Conservation (phyloP, 2,329 filamentous ascomycete genomes). For the Emericellopsis cladophorae region DNA sequence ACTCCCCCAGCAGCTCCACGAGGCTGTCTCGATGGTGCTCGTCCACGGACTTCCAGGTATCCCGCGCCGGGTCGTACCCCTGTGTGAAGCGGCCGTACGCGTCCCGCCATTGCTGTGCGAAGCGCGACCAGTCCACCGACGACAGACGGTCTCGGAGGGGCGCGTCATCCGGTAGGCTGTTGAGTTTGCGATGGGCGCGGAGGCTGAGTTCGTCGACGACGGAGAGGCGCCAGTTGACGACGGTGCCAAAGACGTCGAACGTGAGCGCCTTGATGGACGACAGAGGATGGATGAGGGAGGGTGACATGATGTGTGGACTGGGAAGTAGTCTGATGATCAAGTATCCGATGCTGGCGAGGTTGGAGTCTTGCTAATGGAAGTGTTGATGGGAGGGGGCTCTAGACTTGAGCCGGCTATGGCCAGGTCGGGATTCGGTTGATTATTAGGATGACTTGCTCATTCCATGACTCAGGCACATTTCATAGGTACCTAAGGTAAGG, state of each 20-base stretch:
- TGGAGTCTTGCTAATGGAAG: too few relatives aligned
- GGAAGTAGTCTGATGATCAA: conserved; percentile 4
- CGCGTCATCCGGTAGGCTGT: conserved; percentile 30
- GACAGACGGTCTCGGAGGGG: conserved; percentile 32
- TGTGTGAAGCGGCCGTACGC: conserved; percentile 50
- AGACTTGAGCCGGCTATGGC: too few relatives aligned
- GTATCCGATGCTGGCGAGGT: too few relatives aligned
- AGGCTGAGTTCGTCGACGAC: conserved; percentile 46
- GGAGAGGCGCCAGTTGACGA: conserved; percentile 64
- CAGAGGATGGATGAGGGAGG: conserved; percentile 7
- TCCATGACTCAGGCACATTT: too few relatives aligned
- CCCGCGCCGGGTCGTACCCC: conserved; percentile 30
- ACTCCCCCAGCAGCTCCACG: conserved; percentile 38
- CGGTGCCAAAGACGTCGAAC: conserved; percentile 71
- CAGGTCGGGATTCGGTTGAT: too few relatives aligned
- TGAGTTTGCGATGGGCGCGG: conserved; percentile 32
- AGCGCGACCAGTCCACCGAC: conserved; percentile 47
- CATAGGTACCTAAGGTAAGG: too few relatives aligned
- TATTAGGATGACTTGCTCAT: too few relatives aligned
- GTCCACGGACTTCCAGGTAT: conserved; percentile 57
- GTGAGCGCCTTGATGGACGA: conserved; percentile 42
- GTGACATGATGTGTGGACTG: conserved; percentile 9
- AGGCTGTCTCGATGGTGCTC: conserved; percentile 57
- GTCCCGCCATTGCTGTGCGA: conserved; percentile 60
- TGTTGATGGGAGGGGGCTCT: too few relatives aligned